These are phyloP conservation scores for Curvularia sp. DNA, from an alignment of 2,329 filamentous ascomycete genomes.

Conservation along the genomic window DNA sequence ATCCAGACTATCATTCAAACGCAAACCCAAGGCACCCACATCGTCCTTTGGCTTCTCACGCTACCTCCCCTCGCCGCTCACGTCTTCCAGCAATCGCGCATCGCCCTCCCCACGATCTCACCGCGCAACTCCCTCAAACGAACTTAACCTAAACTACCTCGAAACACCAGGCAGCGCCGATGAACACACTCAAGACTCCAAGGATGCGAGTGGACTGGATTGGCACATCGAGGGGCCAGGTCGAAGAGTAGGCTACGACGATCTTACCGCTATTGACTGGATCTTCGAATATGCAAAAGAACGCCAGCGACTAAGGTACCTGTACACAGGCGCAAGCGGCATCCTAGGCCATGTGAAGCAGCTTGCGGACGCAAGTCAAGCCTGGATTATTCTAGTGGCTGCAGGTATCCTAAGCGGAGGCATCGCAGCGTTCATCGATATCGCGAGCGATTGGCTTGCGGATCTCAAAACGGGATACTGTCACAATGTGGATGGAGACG, in stretches of 20 bases:
- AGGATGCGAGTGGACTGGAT: conserved; percentile 62
- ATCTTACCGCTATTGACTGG: conserved; percentile 98
- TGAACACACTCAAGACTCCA: conserved; percentile 51
- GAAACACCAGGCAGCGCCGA: conserved; percentile 49
- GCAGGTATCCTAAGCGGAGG: conserved; percentile 84
- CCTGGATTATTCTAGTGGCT: conserved; percentile 87
- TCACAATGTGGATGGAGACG: conserved; percentile 75
- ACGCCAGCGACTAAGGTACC: conserved; percentile 80
- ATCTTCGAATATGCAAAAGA: conserved; percentile 99
- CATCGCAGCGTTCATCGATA: conserved; percentile 87
- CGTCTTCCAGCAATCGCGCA: conserved; percentile 35
- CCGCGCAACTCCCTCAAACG: conserved; percentile 41
- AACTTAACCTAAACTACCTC: conserved; percentile 53
- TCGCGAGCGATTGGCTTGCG: conserved; percentile 90
- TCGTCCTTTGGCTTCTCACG: conserved; percentile 52
- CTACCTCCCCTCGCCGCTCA: conserved; percentile 54
- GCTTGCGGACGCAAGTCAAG: conserved; percentile 82
- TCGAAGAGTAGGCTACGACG: conserved; percentile 89
- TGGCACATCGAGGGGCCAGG: conserved; percentile 93
- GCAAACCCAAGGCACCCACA: conserved; percentile 62
- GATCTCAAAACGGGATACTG: conserved; percentile 93
- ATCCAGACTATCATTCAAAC: conserved; percentile 72
- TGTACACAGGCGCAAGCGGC: conserved; percentile 73
- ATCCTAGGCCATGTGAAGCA: conserved; percentile 75
- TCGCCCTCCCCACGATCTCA: conserved; percentile 40